Percentiles rank a stretch among this genome's conserved stretches.
phyloP scores from a whole-genome alignment of 345 rosid species.

The Firmiana major region DNA sequence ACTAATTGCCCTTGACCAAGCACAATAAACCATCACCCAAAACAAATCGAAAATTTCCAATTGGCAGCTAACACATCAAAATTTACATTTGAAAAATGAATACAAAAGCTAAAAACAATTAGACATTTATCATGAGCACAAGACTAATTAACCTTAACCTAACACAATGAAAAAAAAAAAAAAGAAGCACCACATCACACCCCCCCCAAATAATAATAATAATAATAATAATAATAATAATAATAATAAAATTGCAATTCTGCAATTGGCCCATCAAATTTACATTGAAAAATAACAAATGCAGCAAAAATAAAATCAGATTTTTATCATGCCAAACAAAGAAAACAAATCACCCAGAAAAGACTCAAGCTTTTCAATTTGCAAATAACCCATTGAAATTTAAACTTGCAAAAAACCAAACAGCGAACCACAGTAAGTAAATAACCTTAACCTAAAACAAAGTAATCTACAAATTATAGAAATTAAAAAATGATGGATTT shows the following conservation, averaged over 20 bases:
- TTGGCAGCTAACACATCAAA: neutral
- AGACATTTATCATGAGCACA: neutral
- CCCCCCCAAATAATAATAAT: too few species aligned
- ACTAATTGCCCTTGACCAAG: neutral
- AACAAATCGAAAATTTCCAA: neutral
- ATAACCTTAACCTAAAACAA: neutral
- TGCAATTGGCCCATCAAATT: neutral
- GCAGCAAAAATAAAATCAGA: neutral
- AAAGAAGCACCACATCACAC: too few species aligned
- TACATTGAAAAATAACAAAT: neutral
- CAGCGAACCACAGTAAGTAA: neutral
- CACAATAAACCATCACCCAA: neutral
- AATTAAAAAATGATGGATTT: neutral
- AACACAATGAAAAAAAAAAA: neutral
- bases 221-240: too few species aligned
- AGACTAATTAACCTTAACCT: neutral
- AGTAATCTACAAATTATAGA: neutral
- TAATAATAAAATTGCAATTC: too few species aligned
- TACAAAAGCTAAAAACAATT: neutral
- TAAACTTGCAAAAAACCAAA: neutral
- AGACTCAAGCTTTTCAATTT: neutral
- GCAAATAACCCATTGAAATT: neutral
- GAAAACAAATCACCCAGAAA: neutral
- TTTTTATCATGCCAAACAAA: neutral
- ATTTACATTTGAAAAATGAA: neutral